A percentile compares a stretch with the other conserved stretches of the same genome.
These are phyloP conservation scores for Suillus subaureus DNA, from an alignment of 768 basidiomycete genomes.

Conservation along the genomic window DNA sequence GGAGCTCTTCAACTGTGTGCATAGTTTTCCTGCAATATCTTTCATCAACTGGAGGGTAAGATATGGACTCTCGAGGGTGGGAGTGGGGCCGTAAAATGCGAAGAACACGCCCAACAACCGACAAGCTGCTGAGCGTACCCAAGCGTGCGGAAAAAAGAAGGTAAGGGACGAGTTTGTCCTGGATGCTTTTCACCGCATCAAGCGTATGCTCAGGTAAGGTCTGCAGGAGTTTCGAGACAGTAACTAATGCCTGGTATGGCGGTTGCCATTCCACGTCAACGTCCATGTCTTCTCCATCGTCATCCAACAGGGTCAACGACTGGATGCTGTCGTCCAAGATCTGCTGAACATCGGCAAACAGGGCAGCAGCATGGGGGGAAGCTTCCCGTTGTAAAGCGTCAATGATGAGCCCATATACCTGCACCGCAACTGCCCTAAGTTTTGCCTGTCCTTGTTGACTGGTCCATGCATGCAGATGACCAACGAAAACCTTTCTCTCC, in stretches of 20 bases:
- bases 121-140: slow-evolving; percentile 86
- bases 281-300: slow-evolving; percentile 49
- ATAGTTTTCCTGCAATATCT: slow-evolving; percentile 72
- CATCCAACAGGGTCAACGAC: slow-evolving; percentile 38
- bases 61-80: slow-evolving; percentile 36
- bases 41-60: slow-evolving; percentile 59
- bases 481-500: slow-evolving; percentile 56
- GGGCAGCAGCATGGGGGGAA: slow-evolving; percentile 43
- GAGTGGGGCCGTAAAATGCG: slow-evolving; percentile 37
- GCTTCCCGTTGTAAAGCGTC: slow-evolving; percentile 61
- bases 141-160: slow-evolving; percentile 91
- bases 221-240: slow-evolving; percentile 62
- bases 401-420: slow-evolving; percentile 81
- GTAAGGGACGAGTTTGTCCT: slow-evolving; percentile 64
- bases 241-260: slow-evolving; percentile 77
- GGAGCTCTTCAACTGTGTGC: slow-evolving; percentile 78
- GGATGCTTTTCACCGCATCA: slow-evolving; percentile 52
- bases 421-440: slow-evolving; percentile 73
- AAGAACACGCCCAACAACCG: slow-evolving; percentile 76
- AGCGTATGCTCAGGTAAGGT: slow-evolving; percentile 53
- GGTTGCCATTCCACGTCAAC: slow-evolving; percentile 76
- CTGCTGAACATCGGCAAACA: slow-evolving; percentile 59
- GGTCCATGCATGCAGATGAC: slow-evolving; percentile 82
- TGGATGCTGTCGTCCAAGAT: slow-evolving; percentile 45
- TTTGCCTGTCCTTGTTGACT: slow-evolving; percentile 57